A percentile compares a stretch with the other conserved stretches of the same genome.
phyloP scores from a whole-genome alignment of 164 flowering plant species.

The Macadamia integrifolia region DNA sequence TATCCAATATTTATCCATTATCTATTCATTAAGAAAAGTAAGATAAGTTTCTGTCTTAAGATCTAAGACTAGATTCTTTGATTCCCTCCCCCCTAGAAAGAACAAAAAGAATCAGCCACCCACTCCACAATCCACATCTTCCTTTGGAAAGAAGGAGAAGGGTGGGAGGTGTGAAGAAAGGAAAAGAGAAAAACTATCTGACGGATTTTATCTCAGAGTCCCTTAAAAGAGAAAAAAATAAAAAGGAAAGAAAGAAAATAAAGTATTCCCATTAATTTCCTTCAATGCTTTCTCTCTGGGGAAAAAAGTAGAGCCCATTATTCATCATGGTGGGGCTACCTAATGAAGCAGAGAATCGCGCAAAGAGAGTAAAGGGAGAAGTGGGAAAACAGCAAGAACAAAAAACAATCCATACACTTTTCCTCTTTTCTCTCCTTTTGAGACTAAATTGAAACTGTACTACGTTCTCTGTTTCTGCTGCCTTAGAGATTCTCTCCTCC shows the following conservation, averaged over 20 bases:
- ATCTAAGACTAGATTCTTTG: constrained; percentile 73
- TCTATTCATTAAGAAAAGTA: constrained; percentile 8
- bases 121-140: constrained; percentile 38
- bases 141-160: constrained; percentile 17
- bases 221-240: constrained; percentile 28
- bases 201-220: constrained; percentile 34
- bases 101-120: constrained; percentile 75
- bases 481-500: constrained; percentile 51
- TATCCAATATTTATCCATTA: constrained; percentile 4
- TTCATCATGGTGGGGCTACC: constrained; percentile 63
- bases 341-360: constrained; percentile 52
- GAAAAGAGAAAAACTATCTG: constrained; percentile 18
- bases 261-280: constrained; percentile 32
- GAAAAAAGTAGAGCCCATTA: constrained; percentile 52
- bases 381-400: constrained; percentile 39
- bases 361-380: constrained; percentile 25
- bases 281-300: constrained; percentile 29
- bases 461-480: constrained; percentile 59
- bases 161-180: constrained; percentile 3
- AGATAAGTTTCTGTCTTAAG: constrained; percentile 36
- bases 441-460: constrained; percentile 46
- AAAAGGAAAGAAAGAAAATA: constrained; percentile 18
- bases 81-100: constrained; percentile 59
- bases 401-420: constrained; percentile 46
- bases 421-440: constrained; percentile 64